Evolutionary conservation across 2,329 filamentous ascomycete genomes (phyloP).

Genomic region (Acephala macrosclerotiorum): DNA sequence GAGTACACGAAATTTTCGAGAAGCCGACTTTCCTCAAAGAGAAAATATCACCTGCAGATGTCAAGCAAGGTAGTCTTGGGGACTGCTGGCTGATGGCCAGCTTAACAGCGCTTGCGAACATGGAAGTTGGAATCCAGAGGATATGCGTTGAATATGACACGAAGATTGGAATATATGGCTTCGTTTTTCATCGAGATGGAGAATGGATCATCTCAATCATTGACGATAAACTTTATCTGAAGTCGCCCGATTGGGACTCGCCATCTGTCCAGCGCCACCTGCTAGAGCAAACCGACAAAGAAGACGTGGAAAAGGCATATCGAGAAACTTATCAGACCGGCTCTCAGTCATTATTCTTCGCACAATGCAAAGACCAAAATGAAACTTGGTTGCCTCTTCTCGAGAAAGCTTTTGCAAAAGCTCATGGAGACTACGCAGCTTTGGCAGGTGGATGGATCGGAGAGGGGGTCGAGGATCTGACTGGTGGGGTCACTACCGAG

Average conservation of each 20-base stretch:
- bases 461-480: conserved; percentile 65
- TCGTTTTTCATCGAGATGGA: conserved; percentile 61
- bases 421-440: conserved; percentile 78
- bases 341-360: conserved; percentile 80
- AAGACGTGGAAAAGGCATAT: conserved; percentile 74
- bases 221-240: conserved; percentile 88
- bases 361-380: conserved; percentile 76
- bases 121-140: conserved; percentile 72
- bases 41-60: conserved; percentile 78
- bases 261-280: conserved; percentile 77
- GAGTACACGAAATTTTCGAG: conserved; percentile 79
- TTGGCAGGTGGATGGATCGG: conserved; percentile 76
- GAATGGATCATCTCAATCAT: conserved; percentile 93
- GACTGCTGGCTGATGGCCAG: conserved; percentile 90
- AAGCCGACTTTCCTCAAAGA: conserved; percentile 80
- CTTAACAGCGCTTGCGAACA: conserved; percentile 78
- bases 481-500: conserved; percentile 76
- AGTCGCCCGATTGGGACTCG: conserved; percentile 83
- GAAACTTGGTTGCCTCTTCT: conserved; percentile 84
- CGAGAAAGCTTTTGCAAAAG: conserved; percentile 86
- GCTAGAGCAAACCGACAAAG: conserved; percentile 77
- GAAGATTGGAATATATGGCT: conserved; percentile 10
- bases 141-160: conserved; percentile 77
- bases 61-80: conserved; percentile 79
- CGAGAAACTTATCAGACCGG: conserved; percentile 53